Percentiles rank a stretch among this genome's conserved stretches.
Evolutionary conservation across 2,329 filamentous ascomycete genomes (phyloP).

Genomic region (Fusarium sp.): DNA sequence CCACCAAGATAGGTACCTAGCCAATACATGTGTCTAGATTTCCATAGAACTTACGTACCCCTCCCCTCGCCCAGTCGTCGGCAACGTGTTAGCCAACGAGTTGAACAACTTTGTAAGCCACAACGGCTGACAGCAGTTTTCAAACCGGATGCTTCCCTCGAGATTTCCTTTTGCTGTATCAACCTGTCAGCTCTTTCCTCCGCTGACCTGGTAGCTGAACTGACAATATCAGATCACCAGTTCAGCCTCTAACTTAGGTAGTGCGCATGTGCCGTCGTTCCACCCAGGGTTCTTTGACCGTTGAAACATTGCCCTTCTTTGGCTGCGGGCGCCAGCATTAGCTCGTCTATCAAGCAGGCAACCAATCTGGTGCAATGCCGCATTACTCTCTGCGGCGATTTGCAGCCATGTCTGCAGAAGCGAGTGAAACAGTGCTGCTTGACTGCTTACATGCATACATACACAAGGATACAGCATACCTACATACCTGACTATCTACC

Average conservation of each 20-base stretch:
- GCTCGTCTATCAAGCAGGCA: slow-evolving; percentile 12
- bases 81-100: slow-evolving; percentile 24
- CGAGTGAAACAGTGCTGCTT: neutral
- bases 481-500: neutral
- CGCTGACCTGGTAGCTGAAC: neutral
- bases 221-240: neutral
- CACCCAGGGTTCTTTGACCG: slow-evolving; percentile 3
- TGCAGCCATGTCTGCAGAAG: slow-evolving; percentile 30
- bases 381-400: slow-evolving; percentile 15
- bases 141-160: slow-evolving; percentile 9
- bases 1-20: neutral
- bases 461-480: neutral
- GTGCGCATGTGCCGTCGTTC: neutral
- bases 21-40: slow-evolving; percentile 14
- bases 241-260: neutral
- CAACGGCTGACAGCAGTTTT: slow-evolving; percentile 30
- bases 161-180: neutral
- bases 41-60: slow-evolving; percentile 15
- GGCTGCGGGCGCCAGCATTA: slow-evolving; percentile 29
- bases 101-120: slow-evolving; percentile 28
- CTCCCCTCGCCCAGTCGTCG: slow-evolving; percentile 17
- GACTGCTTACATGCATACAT: slow-evolving; percentile 12
- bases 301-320: slow-evolving; percentile 13
- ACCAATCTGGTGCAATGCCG: slow-evolving; percentile 17
- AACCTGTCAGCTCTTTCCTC: neutral